Evolutionary conservation across 2,329 filamentous ascomycete genomes (phyloP), one percentile per base, ranked within the genome.

Genomic region (Stagonosporopsis vannaccii): DNA sequence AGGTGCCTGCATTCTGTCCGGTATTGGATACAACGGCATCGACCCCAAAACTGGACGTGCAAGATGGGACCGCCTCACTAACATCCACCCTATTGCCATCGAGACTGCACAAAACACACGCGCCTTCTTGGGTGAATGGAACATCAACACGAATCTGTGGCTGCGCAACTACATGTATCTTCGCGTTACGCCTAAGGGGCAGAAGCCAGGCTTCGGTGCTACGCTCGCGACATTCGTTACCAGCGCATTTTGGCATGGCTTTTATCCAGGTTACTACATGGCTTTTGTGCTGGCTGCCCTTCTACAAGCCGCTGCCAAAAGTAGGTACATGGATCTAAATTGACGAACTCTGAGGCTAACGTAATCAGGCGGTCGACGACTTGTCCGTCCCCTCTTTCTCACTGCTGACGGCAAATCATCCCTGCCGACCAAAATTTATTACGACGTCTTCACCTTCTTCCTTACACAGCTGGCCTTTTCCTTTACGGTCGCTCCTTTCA

Each of bases 141-240:
- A 99, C 76, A 97, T 97, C 80, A 98, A 98, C 77, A 99, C 95
- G 12, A 99, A 97, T 75, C 87, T 91, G 69, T 99, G 95, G 95
- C 81, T 99, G 59, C 87, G 93, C 42, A 97, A 98, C 76, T 99
- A 97, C 72, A 84, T 99, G 66, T 99, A 98, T 73, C 83, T 99
- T 43, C 88, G 95, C 22, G 95, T 99, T 3, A 99, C 95, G 0
- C 95, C 95, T 0, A 90, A 90, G 66, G 95, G 95, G 50, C 95
- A 92, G 82, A 99, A 98, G 76, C 95, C 95, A 9, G 95, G 95
- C 1, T 99, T 99, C 80, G 85, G 93, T 56, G 95, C 95, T 46
- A 98, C 90, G 69, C 80, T 99, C 80, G 92, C 92, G 30, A 99
- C 95, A 0, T 99, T 99, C 74, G 85, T 87, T 6, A 98, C 95